Evolutionary conservation across 306 rosid species (phyloP), one percentile per base, ranked within the genome.

Genomic region (Prunus fruticosa): DNA sequence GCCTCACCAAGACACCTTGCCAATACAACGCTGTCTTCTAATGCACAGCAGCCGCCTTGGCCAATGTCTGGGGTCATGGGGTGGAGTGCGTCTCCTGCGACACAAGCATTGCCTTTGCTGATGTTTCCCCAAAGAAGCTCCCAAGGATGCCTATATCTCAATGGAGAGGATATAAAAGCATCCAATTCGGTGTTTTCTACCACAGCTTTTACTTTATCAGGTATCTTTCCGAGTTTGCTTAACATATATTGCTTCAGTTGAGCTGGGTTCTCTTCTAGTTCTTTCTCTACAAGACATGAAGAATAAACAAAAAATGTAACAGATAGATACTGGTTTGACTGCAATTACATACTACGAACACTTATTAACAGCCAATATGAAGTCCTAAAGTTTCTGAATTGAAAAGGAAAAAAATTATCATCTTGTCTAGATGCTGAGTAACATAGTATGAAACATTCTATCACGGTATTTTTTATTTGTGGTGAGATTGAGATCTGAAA

Each of bases 31-130:
- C 86, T 91, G 28, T 91, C 98, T 34, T 93, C 97, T 41, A 91
- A 65, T 3, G 97, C 95, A 72, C 82, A 8, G 41, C 95, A 87
- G 2, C 93, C 97, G 2, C 84, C 3, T 16, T 71, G 62, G 62
- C 83, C 18, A 27, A 91, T 22, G 47, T 93, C 93, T 19, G 97
- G 91, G 27, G 95, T 88, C 93, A 86, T 89, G 1, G 98, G 96
- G 56, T 93, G 98, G 27, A 93, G 76, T 3, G 96, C 98, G 60
- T 93, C 98, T 13, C 98, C 97, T 9, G 73, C 91, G 15, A 88
- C 87, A 83, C 93, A 91, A 2, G 86, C 93, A 13, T 86, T 88
- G 54, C 85, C 87, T 85, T 91, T 89, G 51, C 83, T 87, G 15
- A 89, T 85, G 20, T 82, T 85, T 62, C 95, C 90, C 64, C 77